These are phyloP conservation scores for Prunus mira DNA, from an alignment of 306 rosid genomes.

Conservation along the genomic window DNA sequence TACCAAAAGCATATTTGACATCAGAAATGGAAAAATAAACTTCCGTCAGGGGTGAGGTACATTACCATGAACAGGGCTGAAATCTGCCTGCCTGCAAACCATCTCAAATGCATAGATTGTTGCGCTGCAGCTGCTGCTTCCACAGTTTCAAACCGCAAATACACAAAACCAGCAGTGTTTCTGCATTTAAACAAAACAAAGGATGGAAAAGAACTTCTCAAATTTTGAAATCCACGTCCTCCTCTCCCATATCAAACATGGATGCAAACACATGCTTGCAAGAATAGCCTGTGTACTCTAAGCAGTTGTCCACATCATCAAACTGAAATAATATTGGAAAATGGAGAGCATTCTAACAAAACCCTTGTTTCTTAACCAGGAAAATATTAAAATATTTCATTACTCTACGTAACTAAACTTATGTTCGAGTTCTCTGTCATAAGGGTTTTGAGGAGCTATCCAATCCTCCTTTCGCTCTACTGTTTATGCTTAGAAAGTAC, in stretches of 20 bases:
- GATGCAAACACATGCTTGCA: not conserved
- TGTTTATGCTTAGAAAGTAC: not conserved
- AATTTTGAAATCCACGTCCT: not conserved
- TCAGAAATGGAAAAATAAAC: not conserved
- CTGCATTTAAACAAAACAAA: slow-evolving; percentile 36
- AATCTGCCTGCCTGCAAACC: slow-evolving; percentile 93
- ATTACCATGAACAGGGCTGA: slow-evolving; percentile 87
- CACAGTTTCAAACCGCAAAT: slow-evolving; percentile 76
- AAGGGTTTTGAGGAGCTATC: not conserved
- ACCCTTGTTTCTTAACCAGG: not conserved
- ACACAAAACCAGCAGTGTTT: slow-evolving; percentile 88
- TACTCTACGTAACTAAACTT: not conserved
- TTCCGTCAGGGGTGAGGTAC: not conserved
- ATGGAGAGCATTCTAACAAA: not conserved
- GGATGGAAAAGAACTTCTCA: not conserved
- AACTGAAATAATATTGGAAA: not conserved
- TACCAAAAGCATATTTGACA: not conserved
- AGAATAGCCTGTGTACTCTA: not conserved
- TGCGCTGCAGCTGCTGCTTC: slow-evolving; percentile 86
- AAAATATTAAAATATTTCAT: not conserved
- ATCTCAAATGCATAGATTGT: slow-evolving; percentile 88
- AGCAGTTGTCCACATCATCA: not conserved
- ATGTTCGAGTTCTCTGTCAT: not conserved
- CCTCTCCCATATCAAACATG: not conserved
- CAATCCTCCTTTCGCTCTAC: not conserved